Conservation (phyloP, 108 stramenopile genomes). For the Epipyxis sp. region DNA sequence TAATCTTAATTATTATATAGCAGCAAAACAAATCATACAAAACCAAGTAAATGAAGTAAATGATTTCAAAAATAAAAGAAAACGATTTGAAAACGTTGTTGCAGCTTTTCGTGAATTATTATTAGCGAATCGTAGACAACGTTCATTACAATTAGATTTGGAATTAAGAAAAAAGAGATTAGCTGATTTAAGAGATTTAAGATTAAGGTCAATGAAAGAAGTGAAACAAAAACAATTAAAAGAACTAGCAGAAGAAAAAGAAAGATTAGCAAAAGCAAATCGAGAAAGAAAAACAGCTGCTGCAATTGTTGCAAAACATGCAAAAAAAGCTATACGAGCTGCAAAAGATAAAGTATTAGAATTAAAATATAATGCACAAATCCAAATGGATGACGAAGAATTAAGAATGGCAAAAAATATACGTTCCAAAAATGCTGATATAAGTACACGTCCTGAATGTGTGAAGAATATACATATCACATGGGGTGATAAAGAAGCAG, state of each 20-base stretch:
- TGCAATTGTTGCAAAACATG: not conserved
- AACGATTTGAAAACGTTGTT: not conserved
- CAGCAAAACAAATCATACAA: no score
- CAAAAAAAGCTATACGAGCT: not conserved
- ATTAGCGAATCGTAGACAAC: not conserved
- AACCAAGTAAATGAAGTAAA: no score
- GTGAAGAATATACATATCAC: constrained; percentile 17
- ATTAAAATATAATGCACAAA: not conserved
- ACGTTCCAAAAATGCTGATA: not conserved
- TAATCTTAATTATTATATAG: no score
- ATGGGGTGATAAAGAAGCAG: not conserved
- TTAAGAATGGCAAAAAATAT: constrained; percentile 12
- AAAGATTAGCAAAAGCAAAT: not conserved
- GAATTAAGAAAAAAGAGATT: not conserved
- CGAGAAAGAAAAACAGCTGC: not conserved
- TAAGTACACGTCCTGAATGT: not conserved
- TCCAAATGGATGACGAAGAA: constrained; percentile 20
- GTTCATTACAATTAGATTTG: not conserved
- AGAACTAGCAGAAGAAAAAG: not conserved
- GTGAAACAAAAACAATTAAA: not conserved
- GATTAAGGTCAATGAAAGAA: not conserved
- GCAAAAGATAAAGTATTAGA: not conserved
- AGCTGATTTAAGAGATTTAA: not conserved
- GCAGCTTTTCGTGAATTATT: not conserved
- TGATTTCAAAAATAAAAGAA: not conserved